Base-by-base conservation (phyloP, 805 yeast species). In the Kodamaea lidongshanica region DNA sequence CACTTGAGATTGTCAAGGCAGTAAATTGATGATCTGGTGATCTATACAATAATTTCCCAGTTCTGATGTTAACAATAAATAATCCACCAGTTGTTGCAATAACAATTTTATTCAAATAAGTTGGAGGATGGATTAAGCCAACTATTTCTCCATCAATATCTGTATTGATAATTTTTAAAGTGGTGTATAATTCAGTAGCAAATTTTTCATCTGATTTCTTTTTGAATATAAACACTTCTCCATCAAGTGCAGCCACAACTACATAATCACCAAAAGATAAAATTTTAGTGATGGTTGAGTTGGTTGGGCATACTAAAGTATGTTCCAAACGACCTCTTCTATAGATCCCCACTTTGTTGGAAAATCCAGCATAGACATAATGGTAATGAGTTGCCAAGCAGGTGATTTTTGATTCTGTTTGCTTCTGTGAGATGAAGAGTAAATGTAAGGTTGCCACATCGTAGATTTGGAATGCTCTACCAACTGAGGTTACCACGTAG, bases 401-500 rank as follows among this genome's bases (percentile, higher is more conserved):
- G 15, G 79, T 74, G 41, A 89, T 87, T 34, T 74, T 71, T 6
- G 74, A 50, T 0, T 79, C 70, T 0, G 95, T 80, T 52, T 83
- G 89, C 12, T 70, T 72, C 41, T 77, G 83, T 1, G 95, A 84
- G 8, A 89, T 94, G 56, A 92, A 89, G 13, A 89, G 61, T 39
- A 89, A 62, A 43, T 84, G 92, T 39, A 89, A 62, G 5, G 83
- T 85, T 18, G 89, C 76, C 46, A 83, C 95, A 60, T 92, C 98
- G 49, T 83, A 92, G 16, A 92, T 85, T 54, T 89, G 97, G 61
- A 92, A 85, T 1, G 89, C 70, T 31, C 77, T 69, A 3, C 96
- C 97, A 13, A 92, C 95, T 25, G 84, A 77, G 0, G 97, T 89
- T 11, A 80, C 94, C 22, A 86, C 74, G 47, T 88, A 82, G 46